Evolutionary conservation across 768 basidiomycete genomes (phyloP).

Genomic region (Russula vinacea): DNA sequence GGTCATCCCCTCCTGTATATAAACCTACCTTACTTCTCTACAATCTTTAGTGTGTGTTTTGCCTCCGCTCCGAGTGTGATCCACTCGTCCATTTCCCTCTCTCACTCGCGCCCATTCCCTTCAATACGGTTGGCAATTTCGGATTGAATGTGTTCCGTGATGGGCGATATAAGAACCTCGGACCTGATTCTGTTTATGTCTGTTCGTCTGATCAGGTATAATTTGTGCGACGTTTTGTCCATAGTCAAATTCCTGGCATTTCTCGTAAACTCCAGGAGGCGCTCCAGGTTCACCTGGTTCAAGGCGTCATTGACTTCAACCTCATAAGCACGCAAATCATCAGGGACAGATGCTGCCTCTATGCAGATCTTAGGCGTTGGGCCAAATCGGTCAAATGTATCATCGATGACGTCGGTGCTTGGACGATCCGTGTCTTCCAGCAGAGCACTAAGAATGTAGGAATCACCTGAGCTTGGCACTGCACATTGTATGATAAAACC

Average conservation of each 20-base stretch:
- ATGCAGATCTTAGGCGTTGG: neutral
- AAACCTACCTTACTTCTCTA: too few relatives aligned
- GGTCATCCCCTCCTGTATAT: too few relatives aligned
- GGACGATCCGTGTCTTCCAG: neutral
- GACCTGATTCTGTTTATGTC: neutral
- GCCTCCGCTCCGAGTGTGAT: too few relatives aligned
- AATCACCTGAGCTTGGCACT: neutral
- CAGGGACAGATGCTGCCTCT: neutral
- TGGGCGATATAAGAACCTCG: neutral
- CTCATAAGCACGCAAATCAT: rapidly evolving
- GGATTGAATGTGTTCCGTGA: neutral
- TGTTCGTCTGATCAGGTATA: neutral
- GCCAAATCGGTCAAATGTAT: neutral
- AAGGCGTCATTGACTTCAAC: neutral
- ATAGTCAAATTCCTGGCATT: rapidly evolving
- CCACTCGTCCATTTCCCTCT: too few relatives aligned
- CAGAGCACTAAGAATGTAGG: neutral
- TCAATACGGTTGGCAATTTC: too few relatives aligned
- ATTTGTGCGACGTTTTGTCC: neutral
- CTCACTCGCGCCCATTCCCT: too few relatives aligned
- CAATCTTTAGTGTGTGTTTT: too few relatives aligned
- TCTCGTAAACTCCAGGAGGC: neutral
- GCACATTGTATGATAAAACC: too few relatives aligned
- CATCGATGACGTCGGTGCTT: neutral
- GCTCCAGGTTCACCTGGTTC: neutral